Percentiles rank a stretch among this genome's conserved stretches.
phyloP scores from a whole-genome alignment of 2,329 filamentous ascomycete species.

The Fusarium sp. region DNA sequence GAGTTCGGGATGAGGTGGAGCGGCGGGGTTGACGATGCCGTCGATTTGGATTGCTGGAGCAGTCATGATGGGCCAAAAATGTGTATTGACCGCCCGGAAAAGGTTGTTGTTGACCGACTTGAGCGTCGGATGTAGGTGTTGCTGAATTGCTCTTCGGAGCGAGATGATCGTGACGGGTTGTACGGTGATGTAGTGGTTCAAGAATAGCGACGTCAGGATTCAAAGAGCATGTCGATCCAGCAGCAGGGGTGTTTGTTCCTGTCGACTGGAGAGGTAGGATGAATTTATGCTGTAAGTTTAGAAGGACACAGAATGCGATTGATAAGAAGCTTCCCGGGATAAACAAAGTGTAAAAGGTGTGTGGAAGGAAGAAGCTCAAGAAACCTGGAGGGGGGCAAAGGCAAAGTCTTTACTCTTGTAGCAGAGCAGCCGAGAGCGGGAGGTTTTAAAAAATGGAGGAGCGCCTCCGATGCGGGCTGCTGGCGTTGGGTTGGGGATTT shows the following conservation, averaged over 20 bases:
- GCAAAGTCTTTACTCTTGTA: constrained; percentile 40
- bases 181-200: constrained; percentile 20
- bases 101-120: constrained; percentile 10
- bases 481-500: constrained; percentile 34
- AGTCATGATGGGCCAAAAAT: constrained; percentile 46
- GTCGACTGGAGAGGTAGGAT: constrained; percentile 1
- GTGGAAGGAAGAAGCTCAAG: constrained; percentile 17
- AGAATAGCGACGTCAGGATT: constrained; percentile 38
- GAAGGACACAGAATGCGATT: constrained; percentile 32
- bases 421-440: constrained; percentile 38
- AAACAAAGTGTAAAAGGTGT: constrained; percentile 3
- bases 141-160: constrained; percentile 37
- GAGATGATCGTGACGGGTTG: constrained; percentile 23
- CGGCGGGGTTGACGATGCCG: constrained; percentile 54
- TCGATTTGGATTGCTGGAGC: constrained; percentile 43
- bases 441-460: constrained; percentile 44
- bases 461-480: constrained; percentile 23
- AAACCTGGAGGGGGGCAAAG: constrained; percentile 28
- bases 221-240: constrained; percentile 41
- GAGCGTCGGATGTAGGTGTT: constrained; percentile 25
- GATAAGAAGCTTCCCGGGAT: constrained; percentile 33
- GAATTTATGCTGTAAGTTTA: neutral
- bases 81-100: constrained; percentile 27
- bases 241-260: constrained; percentile 16
- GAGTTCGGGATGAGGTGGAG: constrained; percentile 55